A percentile compares a stretch with the other conserved stretches of the same genome.
Conservation (phyloP, 768 basidiomycete genomes). For the Trametopsis cervina region DNA sequence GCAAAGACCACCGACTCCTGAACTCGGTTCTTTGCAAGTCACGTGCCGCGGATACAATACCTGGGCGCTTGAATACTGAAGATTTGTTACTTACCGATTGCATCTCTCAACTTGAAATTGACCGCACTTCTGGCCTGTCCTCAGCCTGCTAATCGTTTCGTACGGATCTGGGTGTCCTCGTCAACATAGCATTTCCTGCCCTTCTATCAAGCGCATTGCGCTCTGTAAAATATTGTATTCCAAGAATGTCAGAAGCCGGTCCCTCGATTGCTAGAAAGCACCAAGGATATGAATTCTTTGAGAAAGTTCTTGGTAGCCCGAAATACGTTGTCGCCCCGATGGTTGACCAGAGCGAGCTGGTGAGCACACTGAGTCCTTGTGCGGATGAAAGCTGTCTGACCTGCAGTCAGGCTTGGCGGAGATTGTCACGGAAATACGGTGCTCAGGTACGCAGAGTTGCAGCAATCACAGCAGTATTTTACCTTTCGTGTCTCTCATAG, state of each 20-base stretch:
- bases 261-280: conserved; percentile 34
- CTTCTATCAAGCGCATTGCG: conserved; percentile 5
- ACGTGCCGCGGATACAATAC: conserved; percentile 1
- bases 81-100: no score
- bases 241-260: conserved; percentile 3
- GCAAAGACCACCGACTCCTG: background rate
- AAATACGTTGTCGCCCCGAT: conserved; percentile 94
- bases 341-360: conserved; percentile 97
- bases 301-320: conserved; percentile 70
- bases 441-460: conserved; percentile 62
- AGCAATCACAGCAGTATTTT: background rate
- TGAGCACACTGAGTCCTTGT: conserved; percentile 42
- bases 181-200: conserved; percentile 1
- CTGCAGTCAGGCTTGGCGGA: conserved; percentile 76
- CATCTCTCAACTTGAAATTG: no score
- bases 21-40: conserved; percentile 2
- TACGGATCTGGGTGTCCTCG: no score
- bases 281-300: conserved; percentile 80
- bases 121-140: no score
- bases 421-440: conserved; percentile 74
- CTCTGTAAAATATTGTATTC: background rate
- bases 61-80: no score
- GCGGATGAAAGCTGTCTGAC: background rate
- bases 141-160: no score
- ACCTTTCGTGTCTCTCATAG: conserved; percentile 36